Base-by-base conservation (phyloP, 352 stramenopile genomes). In the Peronosclerospora sorghi region DNA sequence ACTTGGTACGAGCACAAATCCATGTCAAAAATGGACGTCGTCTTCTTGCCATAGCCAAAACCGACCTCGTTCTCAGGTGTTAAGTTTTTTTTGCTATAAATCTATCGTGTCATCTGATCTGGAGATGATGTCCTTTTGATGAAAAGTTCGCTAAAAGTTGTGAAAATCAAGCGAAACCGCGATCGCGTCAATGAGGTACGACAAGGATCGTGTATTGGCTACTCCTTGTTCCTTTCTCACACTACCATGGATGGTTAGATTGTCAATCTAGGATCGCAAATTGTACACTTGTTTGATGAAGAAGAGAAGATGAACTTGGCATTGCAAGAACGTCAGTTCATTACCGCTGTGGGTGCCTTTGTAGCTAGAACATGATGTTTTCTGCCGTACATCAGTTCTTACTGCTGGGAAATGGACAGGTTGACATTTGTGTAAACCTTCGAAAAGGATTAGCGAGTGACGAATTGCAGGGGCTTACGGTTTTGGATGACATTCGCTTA, bases 1-100 rank as follows among this genome's bases (percentile, higher is more conserved):
- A 93, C 46, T 59, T 93, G 21, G 66, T 88, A 35, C 68, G 75
- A 28, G 79, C 81, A 15, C 75, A 90, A 44, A 91, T 93, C 29
- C 81, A 93, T 43, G 81, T 93, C 32, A 93, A 91, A 19, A 93
- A 93, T 20, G 81, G 76, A 8, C 65, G 81, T 1, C 69, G 78
- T 7, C 53, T 90, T 30, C 64, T 93, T 30, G 51, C 68, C 26
- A 81, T 65, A 7, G 65, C 70, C 9, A 90, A 86, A 44, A 67
- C 77, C 9, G 76, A 93, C 35, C 54, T 92, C 1, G 59, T 89
- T 27, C 62, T 78, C 26, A 83, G 62, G 76, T 88, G 48, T 2
- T 19, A 8, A 28, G 5, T 29, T 8, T 15, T 7, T 23, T 15
- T n/a, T 32, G 14, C n/a, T 8, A 12, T 12, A 3, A 34, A 0